Evolutionary conservation across 345 rosid genomes (phyloP).

Genomic region (Dovyalis caffra): DNA sequence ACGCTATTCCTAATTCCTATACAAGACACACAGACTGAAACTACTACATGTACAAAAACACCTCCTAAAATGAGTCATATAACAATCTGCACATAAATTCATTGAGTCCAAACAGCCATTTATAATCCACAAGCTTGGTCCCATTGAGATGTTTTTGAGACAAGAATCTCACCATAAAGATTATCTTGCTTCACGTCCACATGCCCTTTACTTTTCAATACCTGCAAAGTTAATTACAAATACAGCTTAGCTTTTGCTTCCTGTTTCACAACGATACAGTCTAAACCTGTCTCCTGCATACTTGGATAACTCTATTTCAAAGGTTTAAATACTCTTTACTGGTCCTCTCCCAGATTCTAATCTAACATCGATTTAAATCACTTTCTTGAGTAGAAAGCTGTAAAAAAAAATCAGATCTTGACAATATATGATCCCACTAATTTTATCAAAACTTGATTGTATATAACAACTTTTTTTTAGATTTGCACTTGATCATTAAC

Average conservation of each 20-base stretch:
- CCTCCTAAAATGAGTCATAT: neutral
- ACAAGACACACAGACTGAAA: neutral
- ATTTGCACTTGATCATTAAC: too few relatives aligned
- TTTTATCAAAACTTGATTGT: too few relatives aligned
- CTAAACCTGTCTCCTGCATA: neutral
- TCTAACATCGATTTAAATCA: neutral
- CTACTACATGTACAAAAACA: neutral
- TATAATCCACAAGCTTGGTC: conserved; percentile 4
- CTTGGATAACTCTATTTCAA: neutral
- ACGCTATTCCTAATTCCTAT: neutral
- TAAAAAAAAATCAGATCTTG: neutral
- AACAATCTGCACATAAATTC: too few relatives aligned
- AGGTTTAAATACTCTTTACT: neutral
- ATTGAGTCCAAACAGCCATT: neutral
- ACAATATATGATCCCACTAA: neutral
- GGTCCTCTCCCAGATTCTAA: neutral
- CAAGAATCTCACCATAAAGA: conserved; percentile 53
- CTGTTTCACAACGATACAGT: neutral
- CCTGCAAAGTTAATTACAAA: conserved; percentile 42
- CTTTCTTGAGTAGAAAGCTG: neutral
- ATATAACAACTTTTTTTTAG: too few relatives aligned
- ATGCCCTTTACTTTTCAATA: conserved; percentile 54
- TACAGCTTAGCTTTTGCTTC: conserved; percentile 7
- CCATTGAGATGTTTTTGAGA: conserved; percentile 33
- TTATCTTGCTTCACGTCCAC: conserved; percentile 61